These are phyloP conservation scores for Cephaloascus fragrans DNA, from an alignment of 805 yeast species.

Conservation along the genomic window DNA sequence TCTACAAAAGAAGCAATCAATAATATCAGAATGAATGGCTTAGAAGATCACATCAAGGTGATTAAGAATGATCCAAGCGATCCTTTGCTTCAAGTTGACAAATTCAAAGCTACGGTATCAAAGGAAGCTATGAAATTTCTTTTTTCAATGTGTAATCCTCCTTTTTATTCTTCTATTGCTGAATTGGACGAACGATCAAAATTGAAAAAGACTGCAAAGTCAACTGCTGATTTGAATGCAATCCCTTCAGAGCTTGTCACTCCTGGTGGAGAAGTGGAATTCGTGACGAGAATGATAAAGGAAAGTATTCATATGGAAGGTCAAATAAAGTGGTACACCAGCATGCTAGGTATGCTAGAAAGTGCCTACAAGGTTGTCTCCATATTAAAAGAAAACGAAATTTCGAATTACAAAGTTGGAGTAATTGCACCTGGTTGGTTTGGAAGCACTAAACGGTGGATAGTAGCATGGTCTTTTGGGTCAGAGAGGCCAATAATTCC, in stretches of 20 bases:
- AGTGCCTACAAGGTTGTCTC: slow-evolving; percentile 7
- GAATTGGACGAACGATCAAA: slow-evolving; percentile 16
- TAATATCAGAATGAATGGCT: slow-evolving; percentile 15
- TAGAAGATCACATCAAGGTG: slow-evolving; percentile 9
- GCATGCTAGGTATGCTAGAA: slow-evolving; percentile 20
- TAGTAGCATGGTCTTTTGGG: slow-evolving; percentile 23
- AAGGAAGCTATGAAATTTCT: slow-evolving; percentile 2
- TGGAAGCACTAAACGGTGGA: slow-evolving; percentile 22
- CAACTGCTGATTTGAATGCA: slow-evolving; percentile 16
- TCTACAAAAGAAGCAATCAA: slow-evolving; percentile 18
- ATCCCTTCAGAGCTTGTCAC: slow-evolving; percentile 24
- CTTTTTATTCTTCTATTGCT: slow-evolving; percentile 28
- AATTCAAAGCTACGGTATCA: background rate
- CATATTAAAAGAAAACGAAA: slow-evolving; percentile 1
- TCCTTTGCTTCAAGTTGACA: background rate
- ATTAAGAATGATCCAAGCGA: slow-evolving; percentile 2
- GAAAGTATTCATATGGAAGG: slow-evolving; percentile 13
- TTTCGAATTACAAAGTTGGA: slow-evolving; percentile 17
- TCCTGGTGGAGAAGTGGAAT: slow-evolving; percentile 35
- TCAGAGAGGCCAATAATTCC: slow-evolving; percentile 1
- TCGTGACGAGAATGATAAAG: slow-evolving; percentile 22
- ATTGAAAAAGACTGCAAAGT: slow-evolving; percentile 11
- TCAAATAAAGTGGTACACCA: slow-evolving; percentile 26
- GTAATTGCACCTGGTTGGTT: slow-evolving; percentile 14
- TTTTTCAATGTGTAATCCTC: slow-evolving; percentile 44